Evolutionary conservation across 2,329 filamentous ascomycete species (phyloP).

Genomic region (Sarocladiaceae sp.): DNA sequence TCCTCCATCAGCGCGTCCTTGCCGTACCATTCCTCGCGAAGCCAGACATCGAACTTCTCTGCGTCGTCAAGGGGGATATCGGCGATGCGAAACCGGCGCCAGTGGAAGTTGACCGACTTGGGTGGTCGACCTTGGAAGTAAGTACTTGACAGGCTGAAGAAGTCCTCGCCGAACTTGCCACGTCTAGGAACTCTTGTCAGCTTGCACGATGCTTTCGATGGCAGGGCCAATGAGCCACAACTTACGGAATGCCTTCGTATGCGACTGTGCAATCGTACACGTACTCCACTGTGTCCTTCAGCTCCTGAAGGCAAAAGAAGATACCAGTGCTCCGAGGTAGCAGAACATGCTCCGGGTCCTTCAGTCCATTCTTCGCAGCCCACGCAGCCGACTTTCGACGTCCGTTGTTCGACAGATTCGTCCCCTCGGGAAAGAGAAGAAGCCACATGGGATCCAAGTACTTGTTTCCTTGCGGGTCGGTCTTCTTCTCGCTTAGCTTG

Average conservation of each 20-base stretch:
- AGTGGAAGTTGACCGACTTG: conserved; percentile 95
- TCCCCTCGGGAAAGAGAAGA: conserved; percentile 82
- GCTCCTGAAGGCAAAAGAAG: conserved; percentile 73
- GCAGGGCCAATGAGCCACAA: conserved; percentile 27
- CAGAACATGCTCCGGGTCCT: conserved; percentile 70
- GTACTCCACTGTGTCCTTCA: conserved; percentile 72
- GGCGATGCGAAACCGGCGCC: conserved; percentile 76
- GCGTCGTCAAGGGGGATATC: conserved; percentile 76
- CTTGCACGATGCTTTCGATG: background rate
- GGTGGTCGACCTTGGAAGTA: conserved; percentile 86
- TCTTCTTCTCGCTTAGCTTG: conserved; percentile 58
- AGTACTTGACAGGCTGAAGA: conserved; percentile 81
- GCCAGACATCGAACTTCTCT: conserved; percentile 77
- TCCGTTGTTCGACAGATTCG: conserved; percentile 70
- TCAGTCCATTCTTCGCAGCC: conserved; percentile 70
- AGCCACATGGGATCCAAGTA: conserved; percentile 84
- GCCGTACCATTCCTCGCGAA: conserved; percentile 82
- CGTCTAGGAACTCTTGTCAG: conserved; percentile 44
- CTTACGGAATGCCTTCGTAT: conserved; percentile 90
- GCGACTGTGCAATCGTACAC: conserved; percentile 92
- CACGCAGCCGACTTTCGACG: conserved; percentile 67
- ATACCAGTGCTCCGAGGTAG: conserved; percentile 77
- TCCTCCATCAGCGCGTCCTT: conserved; percentile 88
- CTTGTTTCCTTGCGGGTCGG: conserved; percentile 47
- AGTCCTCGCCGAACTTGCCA: conserved; percentile 82